phyloP scores from a whole-genome alignment of 2,329 filamentous ascomycete genomes.

The Fusarium sp. region DNA sequence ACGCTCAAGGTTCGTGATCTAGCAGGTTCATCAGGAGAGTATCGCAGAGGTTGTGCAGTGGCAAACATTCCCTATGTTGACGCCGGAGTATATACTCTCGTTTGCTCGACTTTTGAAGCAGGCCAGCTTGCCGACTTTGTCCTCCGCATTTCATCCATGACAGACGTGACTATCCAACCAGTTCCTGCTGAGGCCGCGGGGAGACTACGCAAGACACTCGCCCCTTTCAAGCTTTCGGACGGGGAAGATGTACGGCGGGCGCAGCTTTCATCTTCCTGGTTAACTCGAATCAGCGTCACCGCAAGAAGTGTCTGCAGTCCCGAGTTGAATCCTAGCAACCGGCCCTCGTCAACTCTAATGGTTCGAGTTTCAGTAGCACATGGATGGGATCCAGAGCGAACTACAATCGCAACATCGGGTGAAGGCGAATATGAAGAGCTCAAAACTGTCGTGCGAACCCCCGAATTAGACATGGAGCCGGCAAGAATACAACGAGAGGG shows the following conservation, averaged over 20 bases:
- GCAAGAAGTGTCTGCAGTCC: conserved; percentile 48
- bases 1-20: conserved; percentile 80
- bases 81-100: conserved; percentile 83
- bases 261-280: conserved; percentile 54
- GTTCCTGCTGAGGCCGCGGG: conserved; percentile 82
- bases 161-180: conserved; percentile 65
- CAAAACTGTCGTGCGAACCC: conserved; percentile 73
- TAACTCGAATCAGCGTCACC: conserved; percentile 67
- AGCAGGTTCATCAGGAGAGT: conserved; percentile 86
- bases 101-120: conserved; percentile 90
- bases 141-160: conserved; percentile 77
- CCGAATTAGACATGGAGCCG: conserved; percentile 80
- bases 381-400: conserved; percentile 76
- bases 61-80: conserved; percentile 72
- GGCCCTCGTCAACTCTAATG: conserved; percentile 60
- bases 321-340: conserved; percentile 28
- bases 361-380: conserved; percentile 79
- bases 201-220: conserved; percentile 71
- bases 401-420: conserved; percentile 73
- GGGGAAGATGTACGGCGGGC: conserved; percentile 56
- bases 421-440: conserved; percentile 81
- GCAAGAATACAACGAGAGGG: conserved; percentile 66
- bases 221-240: conserved; percentile 64
- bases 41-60: conserved; percentile 82
- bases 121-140: conserved; percentile 81